These are phyloP conservation scores for Metschnikowia continentalis DNA, from an alignment of 805 yeast genomes.

Conservation along the genomic window DNA sequence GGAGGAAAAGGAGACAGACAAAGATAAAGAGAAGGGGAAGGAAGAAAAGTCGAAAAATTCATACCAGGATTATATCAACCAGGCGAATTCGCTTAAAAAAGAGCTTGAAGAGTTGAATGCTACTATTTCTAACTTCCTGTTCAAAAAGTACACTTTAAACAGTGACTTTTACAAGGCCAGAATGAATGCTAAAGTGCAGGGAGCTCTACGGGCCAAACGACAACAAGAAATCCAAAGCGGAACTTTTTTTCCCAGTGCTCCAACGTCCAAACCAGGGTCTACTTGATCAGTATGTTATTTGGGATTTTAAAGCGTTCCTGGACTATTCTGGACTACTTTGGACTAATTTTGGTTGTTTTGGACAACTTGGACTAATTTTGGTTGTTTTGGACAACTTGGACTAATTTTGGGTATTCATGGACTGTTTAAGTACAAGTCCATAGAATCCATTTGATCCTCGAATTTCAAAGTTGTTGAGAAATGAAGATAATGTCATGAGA, in stretches of 20 bases:
- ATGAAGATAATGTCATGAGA: too few species aligned
- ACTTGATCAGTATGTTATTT: not conserved
- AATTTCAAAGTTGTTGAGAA: too few species aligned
- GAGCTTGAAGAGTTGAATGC: conserved; percentile 18
- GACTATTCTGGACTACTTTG: too few species aligned
- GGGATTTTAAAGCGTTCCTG: not conserved
- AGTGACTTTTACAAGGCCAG: conserved; percentile 40
- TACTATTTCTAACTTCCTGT: conserved; percentile 26
- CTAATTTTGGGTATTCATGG: too few species aligned
- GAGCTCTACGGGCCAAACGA: conserved; percentile 20
- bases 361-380: too few species aligned
- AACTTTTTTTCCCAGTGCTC: conserved; percentile 35
- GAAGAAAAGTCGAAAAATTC: conserved; percentile 1
- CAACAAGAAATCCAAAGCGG: conserved; percentile 32
- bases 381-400: too few species aligned
- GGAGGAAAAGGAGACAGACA: conserved; percentile 17
- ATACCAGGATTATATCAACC: conserved; percentile 19
- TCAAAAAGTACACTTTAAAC: conserved; percentile 39
- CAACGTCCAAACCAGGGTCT: not conserved
- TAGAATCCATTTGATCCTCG: too few species aligned
- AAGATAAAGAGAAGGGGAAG: conserved; percentile 16
- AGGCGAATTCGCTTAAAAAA: conserved; percentile 14
- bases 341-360: too few species aligned
- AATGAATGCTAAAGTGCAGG: conserved; percentile 33
- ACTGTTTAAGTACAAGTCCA: too few species aligned